phyloP scores from a whole-genome alignment of 169 alveolate genomes.

The Plasmodium knowlesi region DNA sequence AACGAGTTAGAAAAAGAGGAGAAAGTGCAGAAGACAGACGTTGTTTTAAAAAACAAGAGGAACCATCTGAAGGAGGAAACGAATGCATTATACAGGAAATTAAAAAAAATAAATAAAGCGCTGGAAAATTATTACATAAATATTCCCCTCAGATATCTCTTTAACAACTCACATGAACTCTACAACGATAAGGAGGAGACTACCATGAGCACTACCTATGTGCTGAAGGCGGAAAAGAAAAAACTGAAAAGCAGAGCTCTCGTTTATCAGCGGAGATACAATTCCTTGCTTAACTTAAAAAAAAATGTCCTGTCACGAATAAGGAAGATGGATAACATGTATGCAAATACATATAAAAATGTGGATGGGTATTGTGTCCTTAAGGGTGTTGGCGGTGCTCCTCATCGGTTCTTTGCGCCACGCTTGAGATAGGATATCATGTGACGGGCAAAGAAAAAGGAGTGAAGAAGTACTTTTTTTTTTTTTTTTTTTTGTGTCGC shows the following conservation, averaged over 20 bases:
- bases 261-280: conserved; percentile 14
- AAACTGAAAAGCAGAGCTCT: conserved; percentile 38
- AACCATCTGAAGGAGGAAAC: conserved; percentile 7
- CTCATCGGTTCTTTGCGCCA: conserved; percentile 50
- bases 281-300: conserved; percentile 13
- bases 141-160: conserved; percentile 45
- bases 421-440: conserved; percentile 15
- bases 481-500: not conserved
- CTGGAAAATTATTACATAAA: conserved; percentile 18
- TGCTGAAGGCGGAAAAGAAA: conserved; percentile 48
- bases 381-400: not conserved
- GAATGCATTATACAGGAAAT: conserved; percentile 2
- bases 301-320: conserved; percentile 8
- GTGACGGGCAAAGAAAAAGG: not conserved
- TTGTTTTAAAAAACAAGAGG: conserved; percentile 25
- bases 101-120: conserved; percentile 43
- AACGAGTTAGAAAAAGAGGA: conserved; percentile 33
- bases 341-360: conserved; percentile 18
- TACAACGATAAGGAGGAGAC: conserved; percentile 41
- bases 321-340: conserved; percentile 30
- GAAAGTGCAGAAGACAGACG: not conserved
- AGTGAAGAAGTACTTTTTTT: not conserved
- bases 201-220: not conserved
- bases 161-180: conserved; percentile 60
- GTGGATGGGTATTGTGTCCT: conserved; percentile 48